A percentile compares a stretch with the other conserved stretches of the same genome.
Evolutionary conservation across 768 basidiomycete species (phyloP).

Genomic region (Pisolithus orientalis): DNA sequence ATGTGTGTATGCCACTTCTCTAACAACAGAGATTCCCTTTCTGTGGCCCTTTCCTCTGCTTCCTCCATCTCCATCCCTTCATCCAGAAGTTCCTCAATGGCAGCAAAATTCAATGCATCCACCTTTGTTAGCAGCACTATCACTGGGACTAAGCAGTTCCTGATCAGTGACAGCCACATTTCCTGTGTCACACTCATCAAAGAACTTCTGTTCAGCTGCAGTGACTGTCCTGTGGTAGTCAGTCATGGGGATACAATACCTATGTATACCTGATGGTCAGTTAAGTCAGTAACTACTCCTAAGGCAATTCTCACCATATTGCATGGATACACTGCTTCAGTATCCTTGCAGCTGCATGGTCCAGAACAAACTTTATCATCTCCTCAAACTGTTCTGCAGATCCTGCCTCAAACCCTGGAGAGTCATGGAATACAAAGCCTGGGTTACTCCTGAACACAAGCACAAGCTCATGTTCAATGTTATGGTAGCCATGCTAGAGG

Average conservation of each 20-base stretch:
- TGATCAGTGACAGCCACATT: neutral
- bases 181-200: slow-evolving; percentile 18
- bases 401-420: slow-evolving; percentile 35
- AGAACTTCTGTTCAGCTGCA: slow-evolving; percentile 25
- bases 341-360: slow-evolving; percentile 10
- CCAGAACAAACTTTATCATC: slow-evolving; percentile 27
- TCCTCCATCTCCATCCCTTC: slow-evolving; percentile 6
- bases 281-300: neutral
- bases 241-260: slow-evolving; percentile 34
- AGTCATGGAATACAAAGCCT: slow-evolving; percentile 37
- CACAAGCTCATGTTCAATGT: slow-evolving; percentile 25
- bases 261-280: slow-evolving; percentile 7
- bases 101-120: slow-evolving; percentile 22
- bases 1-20: neutral
- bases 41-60: slow-evolving; percentile 8
- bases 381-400: slow-evolving; percentile 20
- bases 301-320: slow-evolving; percentile 27
- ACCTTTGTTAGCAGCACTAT: slow-evolving; percentile 35
- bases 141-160: slow-evolving; percentile 27
- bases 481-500: slow-evolving; percentile 22
- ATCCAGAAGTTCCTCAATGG: slow-evolving; percentile 8
- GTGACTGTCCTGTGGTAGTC: slow-evolving; percentile 18
- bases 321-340: slow-evolving; percentile 30
- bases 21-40: slow-evolving; percentile 9
- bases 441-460: slow-evolving; percentile 26